phyloP scores from a whole-genome alignment of 2,329 filamentous ascomycete species.

The Trichoderma cornu-damae region DNA sequence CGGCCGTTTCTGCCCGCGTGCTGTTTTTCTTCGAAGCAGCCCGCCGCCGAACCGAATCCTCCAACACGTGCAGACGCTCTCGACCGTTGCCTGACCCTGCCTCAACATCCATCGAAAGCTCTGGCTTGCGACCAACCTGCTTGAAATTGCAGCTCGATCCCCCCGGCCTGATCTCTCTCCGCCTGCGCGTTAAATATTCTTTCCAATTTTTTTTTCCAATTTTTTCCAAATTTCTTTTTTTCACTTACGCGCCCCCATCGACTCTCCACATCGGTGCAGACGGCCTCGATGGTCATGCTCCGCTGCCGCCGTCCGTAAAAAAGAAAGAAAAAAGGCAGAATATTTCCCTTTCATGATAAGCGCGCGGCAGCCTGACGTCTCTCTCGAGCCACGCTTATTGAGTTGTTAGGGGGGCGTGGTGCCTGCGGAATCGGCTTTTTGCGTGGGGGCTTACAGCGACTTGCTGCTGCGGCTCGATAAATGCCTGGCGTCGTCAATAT shows the following conservation, averaged over 20 bases:
- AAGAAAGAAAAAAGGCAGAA: constrained; percentile 18
- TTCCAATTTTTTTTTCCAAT: no score
- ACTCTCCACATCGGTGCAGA: constrained; percentile 23
- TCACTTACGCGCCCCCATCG: constrained; percentile 19
- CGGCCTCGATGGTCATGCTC: constrained; percentile 24
- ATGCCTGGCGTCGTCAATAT: constrained; percentile 53
- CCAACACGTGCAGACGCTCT: constrained; percentile 9
- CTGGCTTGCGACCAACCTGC: not conserved
- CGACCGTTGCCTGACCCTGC: not conserved
- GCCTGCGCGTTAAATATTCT: constrained; percentile 12
- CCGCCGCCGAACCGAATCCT: not conserved
- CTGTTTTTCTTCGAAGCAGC: not conserved
- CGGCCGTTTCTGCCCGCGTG: not conserved
- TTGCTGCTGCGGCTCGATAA: constrained; percentile 21
- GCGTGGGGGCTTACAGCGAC: constrained; percentile 19
- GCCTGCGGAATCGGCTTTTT: constrained; percentile 6
- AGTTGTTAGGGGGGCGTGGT: constrained; percentile 20
- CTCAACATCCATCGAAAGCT: not conserved
- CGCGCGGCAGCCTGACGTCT: constrained; percentile 18
- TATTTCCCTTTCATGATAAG: constrained; percentile 22
- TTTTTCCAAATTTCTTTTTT: no score
- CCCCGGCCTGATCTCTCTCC: not conserved
- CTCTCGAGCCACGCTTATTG: constrained; percentile 17
- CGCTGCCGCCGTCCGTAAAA: constrained; percentile 20
- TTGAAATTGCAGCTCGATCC: not conserved